These are phyloP conservation scores for carrot (Daucus carota) DNA, from an alignment of 129 eudicot genomes.

Conservation along the genomic window DNA sequence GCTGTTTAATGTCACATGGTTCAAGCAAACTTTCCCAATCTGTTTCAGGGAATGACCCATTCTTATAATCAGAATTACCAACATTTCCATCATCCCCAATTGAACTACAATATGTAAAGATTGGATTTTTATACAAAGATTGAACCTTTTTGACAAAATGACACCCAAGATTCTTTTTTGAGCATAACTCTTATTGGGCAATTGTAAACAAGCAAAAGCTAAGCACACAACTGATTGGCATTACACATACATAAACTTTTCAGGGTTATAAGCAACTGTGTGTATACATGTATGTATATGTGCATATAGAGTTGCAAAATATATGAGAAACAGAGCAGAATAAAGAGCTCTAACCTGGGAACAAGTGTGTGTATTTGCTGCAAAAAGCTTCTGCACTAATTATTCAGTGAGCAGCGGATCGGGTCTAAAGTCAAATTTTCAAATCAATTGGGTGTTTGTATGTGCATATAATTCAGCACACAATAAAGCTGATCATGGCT, in stretches of 20 bases:
- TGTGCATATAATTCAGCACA: too few relatives aligned
- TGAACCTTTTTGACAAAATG: constrained; percentile 24
- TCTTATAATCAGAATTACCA: not conserved
- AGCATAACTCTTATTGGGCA: constrained; percentile 42
- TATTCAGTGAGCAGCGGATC: too few relatives aligned
- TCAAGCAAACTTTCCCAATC: constrained; percentile 80
- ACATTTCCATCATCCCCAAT: constrained; percentile 12
- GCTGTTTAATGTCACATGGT: constrained; percentile 74
- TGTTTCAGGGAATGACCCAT: constrained; percentile 36
- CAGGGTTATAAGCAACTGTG: not conserved
- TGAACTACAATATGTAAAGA: constrained; percentile 21
- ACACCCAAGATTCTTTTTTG: constrained; percentile 26
- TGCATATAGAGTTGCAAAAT: not conserved
- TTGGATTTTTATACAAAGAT: constrained; percentile 17
- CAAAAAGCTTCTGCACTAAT: not conserved
- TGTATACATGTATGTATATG: not conserved
- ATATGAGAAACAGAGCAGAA: not conserved
- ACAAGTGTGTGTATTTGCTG: not conserved
- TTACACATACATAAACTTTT: not conserved
- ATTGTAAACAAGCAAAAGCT: not conserved
- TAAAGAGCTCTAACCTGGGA: not conserved
- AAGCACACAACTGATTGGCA: not conserved
- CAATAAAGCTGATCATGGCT: too few relatives aligned
- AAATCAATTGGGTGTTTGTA: too few relatives aligned
- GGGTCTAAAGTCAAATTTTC: too few relatives aligned